Percentiles rank a stretch among this genome's conserved stretches.
These are phyloP conservation scores for Volutella citrinella DNA, from an alignment of 2,329 filamentous ascomycete species.

Conservation along the genomic window DNA sequence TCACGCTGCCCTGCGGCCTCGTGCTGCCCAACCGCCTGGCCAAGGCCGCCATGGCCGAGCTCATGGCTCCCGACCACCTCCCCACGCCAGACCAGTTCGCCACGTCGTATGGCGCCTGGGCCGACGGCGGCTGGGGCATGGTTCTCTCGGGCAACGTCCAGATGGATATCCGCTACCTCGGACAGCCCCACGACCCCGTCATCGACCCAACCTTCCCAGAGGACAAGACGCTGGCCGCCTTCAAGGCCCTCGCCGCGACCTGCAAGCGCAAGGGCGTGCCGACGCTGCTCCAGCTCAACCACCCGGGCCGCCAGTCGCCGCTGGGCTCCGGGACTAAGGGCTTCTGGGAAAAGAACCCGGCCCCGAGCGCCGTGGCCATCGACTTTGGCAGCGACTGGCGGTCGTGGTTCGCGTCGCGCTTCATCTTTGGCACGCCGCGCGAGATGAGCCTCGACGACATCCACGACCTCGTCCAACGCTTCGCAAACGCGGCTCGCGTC, in stretches of 20 bases:
- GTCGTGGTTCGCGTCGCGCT: constrained; percentile 24
- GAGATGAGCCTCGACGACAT: constrained; percentile 57
- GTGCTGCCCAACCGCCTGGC: constrained; percentile 52
- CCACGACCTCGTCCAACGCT: constrained; percentile 47
- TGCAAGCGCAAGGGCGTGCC: constrained; percentile 33
- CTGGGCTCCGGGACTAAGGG: constrained; percentile 35
- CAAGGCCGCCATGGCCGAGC: constrained; percentile 50
- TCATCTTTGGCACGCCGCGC: constrained; percentile 51
- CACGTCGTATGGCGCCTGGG: constrained; percentile 51
- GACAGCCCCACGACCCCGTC: constrained; percentile 31
- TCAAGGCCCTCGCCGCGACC: constrained; percentile 34
- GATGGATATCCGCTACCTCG: constrained; percentile 38
- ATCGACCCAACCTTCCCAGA: constrained; percentile 22
- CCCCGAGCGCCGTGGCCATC: constrained; percentile 42
- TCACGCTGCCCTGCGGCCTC: constrained; percentile 54
- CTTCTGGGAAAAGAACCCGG: constrained; percentile 37
- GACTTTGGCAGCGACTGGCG: constrained; percentile 38
- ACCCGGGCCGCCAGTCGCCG: constrained; percentile 45
- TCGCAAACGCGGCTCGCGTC: constrained; percentile 50
- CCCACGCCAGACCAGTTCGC: constrained; percentile 39
- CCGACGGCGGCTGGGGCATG: constrained; percentile 50
- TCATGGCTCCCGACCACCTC: constrained; percentile 37
- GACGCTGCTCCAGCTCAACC: constrained; percentile 43
- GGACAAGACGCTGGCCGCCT: constrained; percentile 31
- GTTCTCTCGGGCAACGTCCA: constrained; percentile 50